A percentile compares a stretch with the other conserved stretches of the same genome.
Conservation (phyloP, 1,284 basidiomycete species). For the Phellopilus nigrolimitatus region DNA sequence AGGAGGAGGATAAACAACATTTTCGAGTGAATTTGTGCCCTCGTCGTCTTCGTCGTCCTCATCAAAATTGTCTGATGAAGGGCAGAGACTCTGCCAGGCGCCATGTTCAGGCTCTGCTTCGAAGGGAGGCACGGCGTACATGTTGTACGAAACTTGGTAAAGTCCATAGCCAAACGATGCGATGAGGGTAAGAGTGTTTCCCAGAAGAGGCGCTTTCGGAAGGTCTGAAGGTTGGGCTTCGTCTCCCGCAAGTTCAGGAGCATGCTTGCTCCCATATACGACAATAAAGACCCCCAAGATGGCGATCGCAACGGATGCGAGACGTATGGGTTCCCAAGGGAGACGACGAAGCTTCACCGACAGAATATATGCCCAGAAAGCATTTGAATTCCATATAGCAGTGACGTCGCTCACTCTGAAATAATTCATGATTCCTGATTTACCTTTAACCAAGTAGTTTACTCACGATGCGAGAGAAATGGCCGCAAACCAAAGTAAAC, state of each 20-base stretch:
- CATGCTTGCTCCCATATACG: constrained; percentile 65
- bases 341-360: constrained; percentile 56
- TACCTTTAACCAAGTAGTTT: too few relatives aligned
- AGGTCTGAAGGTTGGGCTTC: constrained; percentile 22
- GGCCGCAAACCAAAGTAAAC: constrained; percentile 68
- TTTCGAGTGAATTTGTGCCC: constrained; percentile 20
- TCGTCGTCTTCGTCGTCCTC: constrained; percentile 28
- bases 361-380: constrained; percentile 77
- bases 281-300: constrained; percentile 68
- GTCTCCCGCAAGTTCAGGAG: too few relatives aligned
- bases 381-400: constrained; percentile 82
- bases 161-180: constrained; percentile 67
- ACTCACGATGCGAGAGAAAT: constrained; percentile 70
- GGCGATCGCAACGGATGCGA: constrained; percentile 70
- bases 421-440: too few relatives aligned
- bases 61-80: constrained; percentile 25
- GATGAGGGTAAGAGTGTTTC: constrained; percentile 65
- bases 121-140: constrained; percentile 60
- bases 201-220: constrained; percentile 50
- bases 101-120: constrained; percentile 41
- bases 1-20: constrained; percentile 51
- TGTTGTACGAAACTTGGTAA: constrained; percentile 82
- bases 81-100: constrained; percentile 41
- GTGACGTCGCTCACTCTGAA: constrained; percentile 72
- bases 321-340: constrained; percentile 56